Evolutionary conservation across 2,329 filamentous ascomycete genomes (phyloP).

Genomic region (Sarocladium strictum): DNA sequence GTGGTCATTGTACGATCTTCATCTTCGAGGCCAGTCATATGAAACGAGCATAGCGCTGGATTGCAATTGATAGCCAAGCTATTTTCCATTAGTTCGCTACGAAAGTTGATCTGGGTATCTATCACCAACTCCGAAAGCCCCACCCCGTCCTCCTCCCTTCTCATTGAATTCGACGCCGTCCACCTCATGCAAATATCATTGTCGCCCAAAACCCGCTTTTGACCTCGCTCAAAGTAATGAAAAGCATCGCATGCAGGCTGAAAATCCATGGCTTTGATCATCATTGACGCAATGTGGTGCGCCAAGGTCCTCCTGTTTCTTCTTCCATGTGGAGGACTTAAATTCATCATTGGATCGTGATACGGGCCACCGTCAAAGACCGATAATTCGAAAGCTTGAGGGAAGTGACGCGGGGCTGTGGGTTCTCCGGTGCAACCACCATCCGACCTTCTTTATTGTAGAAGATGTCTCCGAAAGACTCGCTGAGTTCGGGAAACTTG

Average conservation of each 20-base stretch:
- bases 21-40: neutral
- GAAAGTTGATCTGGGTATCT: conserved; percentile 3
- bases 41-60: neutral
- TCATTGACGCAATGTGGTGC: neutral
- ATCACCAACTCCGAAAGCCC: neutral
- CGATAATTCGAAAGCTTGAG: conserved; percentile 54
- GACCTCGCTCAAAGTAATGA: neutral
- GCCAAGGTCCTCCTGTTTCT: neutral
- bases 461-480: conserved; percentile 56
- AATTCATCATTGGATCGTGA: conserved; percentile 26
- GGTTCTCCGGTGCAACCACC: conserved; percentile 50
- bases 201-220: neutral
- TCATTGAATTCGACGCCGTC: neutral
- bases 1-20: too few relatives aligned
- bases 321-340: neutral
- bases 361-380: conserved; percentile 34
- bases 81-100: neutral
- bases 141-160: neutral
- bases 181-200: neutral
- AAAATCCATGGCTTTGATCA: neutral
- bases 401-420: conserved; percentile 42
- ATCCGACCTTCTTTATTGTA: conserved; percentile 52
- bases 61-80: neutral
- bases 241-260: neutral
- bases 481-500: conserved; percentile 55